phyloP scores from a whole-genome alignment of 169 alveolate genomes.

The Eimeria brunetti region DNA sequence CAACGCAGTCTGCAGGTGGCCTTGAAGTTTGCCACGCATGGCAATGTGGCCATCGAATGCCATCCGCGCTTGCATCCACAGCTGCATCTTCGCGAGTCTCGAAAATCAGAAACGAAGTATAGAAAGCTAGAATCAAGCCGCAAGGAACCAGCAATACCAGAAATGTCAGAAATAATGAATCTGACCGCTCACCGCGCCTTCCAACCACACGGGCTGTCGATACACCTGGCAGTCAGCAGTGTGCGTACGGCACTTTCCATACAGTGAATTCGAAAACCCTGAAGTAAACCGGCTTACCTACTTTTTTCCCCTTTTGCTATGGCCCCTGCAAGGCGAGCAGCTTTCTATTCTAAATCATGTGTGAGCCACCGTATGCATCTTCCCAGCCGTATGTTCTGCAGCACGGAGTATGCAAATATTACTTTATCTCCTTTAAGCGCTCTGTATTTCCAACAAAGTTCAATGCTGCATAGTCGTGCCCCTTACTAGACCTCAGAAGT shows the following conservation, averaged over 20 bases:
- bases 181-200: slow-evolving; percentile 6
- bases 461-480: neutral
- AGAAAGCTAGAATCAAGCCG: neutral
- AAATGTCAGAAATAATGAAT: slow-evolving; percentile 34
- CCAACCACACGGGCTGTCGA: neutral
- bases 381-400: neutral
- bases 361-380: too few relatives aligned
- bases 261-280: neutral
- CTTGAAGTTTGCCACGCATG: slow-evolving; percentile 69
- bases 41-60: slow-evolving; percentile 61
- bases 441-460: neutral
- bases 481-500: neutral
- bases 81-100: slow-evolving; percentile 17
- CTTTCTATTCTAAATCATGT: neutral
- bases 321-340: neutral
- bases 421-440: neutral
- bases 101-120: neutral
- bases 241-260: neutral
- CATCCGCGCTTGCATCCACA: slow-evolving; percentile 63
- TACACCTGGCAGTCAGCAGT: slow-evolving; percentile 13
- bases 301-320: neutral
- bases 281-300: neutral
- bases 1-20: slow-evolving; percentile 54
- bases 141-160: neutral
- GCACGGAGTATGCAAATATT: neutral